phyloP scores from a whole-genome alignment of 1,284 basidiomycete species.

The Puccinia triticina region DNA sequence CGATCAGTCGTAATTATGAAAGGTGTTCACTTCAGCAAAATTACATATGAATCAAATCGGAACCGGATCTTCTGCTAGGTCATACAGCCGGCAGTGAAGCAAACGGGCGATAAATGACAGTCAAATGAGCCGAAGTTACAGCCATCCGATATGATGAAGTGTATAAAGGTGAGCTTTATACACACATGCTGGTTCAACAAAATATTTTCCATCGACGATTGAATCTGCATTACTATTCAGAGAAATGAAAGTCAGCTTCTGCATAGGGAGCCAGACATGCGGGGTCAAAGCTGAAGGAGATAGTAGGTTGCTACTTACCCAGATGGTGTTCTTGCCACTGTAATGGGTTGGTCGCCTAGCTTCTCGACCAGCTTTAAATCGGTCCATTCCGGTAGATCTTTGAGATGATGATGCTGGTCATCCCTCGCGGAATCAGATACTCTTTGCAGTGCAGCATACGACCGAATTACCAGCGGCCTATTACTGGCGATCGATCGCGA shows the following conservation, averaged over 20 bases:
- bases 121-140: not conserved
- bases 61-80: not conserved
- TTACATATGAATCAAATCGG: no score
- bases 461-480: slow-evolving; percentile 70
- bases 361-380: slow-evolving; percentile 64
- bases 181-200: slow-evolving; percentile 69
- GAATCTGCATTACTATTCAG: slow-evolving; percentile 61
- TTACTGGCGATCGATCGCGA: slow-evolving; percentile 71
- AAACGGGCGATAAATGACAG: not conserved
- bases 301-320: slow-evolving; percentile 66
- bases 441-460: slow-evolving; percentile 31
- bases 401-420: slow-evolving; percentile 59
- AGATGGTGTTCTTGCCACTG: slow-evolving; percentile 79
- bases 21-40: not conserved
- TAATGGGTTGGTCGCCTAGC: slow-evolving; percentile 67
- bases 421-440: slow-evolving; percentile 61
- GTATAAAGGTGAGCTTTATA: not conserved
- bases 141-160: not conserved
- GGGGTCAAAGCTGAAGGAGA: slow-evolving; percentile 33
- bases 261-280: slow-evolving; percentile 6
- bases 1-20: not conserved
- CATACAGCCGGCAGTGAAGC: not conserved
- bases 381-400: slow-evolving; percentile 31
- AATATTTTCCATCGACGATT: slow-evolving; percentile 66
- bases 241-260: not conserved